phyloP scores from a whole-genome alignment of 768 basidiomycete genomes.

The Mycena alexandri region DNA sequence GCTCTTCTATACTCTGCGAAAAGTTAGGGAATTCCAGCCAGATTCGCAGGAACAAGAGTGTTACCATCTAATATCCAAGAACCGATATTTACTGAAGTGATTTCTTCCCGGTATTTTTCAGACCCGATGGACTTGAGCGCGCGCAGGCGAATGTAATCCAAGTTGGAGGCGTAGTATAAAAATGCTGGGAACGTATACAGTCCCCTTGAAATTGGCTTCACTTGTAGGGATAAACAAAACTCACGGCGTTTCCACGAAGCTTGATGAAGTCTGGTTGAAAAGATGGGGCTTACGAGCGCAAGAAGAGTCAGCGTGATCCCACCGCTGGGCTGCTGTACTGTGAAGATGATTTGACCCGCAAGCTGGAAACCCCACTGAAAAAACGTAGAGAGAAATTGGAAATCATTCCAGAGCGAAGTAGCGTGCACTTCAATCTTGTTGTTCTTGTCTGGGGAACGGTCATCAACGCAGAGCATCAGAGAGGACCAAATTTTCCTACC shows the following conservation, averaged over 20 bases:
- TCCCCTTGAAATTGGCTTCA: background rate
- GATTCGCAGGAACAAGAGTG: background rate
- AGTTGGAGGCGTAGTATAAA: slow-evolving; percentile 1
- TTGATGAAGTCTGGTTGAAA: background rate
- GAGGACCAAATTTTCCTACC: background rate
- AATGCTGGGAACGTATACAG: background rate
- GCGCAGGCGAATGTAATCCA: slow-evolving; percentile 2
- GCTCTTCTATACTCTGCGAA: slow-evolving; percentile 16
- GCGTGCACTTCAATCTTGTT: background rate
- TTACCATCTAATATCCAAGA: slow-evolving; percentile 2
- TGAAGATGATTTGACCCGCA: slow-evolving; percentile 14
- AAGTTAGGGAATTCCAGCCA: background rate
- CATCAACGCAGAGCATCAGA: too few relatives aligned
- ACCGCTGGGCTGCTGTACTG: slow-evolving; percentile 8
- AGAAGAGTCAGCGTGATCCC: slow-evolving; percentile 14
- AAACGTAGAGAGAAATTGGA: background rate
- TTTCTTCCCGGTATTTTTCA: slow-evolving; percentile 1
- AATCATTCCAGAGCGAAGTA: background rate
- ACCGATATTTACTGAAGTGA: background rate
- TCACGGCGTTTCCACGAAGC: slow-evolving; percentile 2
- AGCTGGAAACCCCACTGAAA: slow-evolving; percentile 8
- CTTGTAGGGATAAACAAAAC: background rate
- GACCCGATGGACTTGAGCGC: background rate
- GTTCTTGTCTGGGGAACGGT: slow-evolving; percentile 8
- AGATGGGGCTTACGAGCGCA: slow-evolving; percentile 13